A percentile compares a stretch with the other conserved stretches of the same genome.
Evolutionary conservation across 108 stramenopile genomes (phyloP).

Genomic region (Cyclotella cryptica): DNA sequence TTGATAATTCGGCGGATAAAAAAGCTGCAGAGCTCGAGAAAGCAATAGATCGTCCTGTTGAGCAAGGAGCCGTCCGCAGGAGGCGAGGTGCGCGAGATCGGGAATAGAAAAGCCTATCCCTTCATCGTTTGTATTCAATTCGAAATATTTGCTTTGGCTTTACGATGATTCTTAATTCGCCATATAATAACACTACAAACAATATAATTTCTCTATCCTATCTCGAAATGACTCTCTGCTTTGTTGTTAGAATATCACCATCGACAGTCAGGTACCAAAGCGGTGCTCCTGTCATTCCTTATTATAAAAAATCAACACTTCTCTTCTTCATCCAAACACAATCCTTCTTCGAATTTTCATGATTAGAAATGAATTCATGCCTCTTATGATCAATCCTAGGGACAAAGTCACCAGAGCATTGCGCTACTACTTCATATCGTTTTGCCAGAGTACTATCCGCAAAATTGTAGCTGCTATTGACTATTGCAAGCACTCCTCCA

Average conservation of each 20-base stretch:
- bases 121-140: too few relatives aligned
- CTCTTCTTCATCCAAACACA: slow-evolving; percentile 12
- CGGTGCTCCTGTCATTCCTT: too few relatives aligned
- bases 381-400: not conserved
- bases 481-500: slow-evolving; percentile 13
- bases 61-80: not conserved
- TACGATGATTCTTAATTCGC: too few relatives aligned
- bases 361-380: not conserved
- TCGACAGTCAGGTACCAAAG: too few relatives aligned
- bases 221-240: too few relatives aligned
- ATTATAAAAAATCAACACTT: not conserved
- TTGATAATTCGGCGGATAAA: not conserved
- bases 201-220: too few relatives aligned
- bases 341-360: not conserved
- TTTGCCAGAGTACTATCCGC: slow-evolving; percentile 1
- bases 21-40: not conserved
- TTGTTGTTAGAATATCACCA: too few relatives aligned
- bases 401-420: not conserved
- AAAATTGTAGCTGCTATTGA: slow-evolving; percentile 2
- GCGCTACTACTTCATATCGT: not conserved
- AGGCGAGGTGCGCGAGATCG: slow-evolving; percentile 12
- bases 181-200: too few relatives aligned
- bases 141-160: too few relatives aligned
- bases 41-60: not conserved
- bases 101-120: not conserved